Conservation (phyloP, 2,329 filamentous ascomycete species). For the Talaromyces sp. region DNA sequence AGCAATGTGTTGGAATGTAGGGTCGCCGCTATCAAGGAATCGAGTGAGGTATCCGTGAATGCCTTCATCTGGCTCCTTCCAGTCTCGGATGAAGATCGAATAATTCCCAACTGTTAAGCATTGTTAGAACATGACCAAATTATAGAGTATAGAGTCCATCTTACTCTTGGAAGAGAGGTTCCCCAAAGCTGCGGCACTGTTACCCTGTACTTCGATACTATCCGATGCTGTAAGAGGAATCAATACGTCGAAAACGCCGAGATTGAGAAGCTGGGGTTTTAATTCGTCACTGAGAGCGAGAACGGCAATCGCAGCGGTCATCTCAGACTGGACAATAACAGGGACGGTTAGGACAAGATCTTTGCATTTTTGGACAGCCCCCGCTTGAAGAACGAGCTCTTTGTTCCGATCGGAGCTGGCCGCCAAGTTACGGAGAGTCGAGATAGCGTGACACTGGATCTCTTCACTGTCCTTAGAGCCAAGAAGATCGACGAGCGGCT, state of each 20-base stretch:
- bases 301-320: slow-evolving; percentile 98
- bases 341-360: slow-evolving; percentile 91
- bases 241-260: slow-evolving; percentile 93
- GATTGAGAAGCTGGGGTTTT: slow-evolving; percentile 81
- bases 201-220: slow-evolving; percentile 96
- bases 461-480: slow-evolving; percentile 97
- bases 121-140: slow-evolving; percentile 19
- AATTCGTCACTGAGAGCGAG: slow-evolving; percentile 92
- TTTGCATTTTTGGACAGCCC: slow-evolving; percentile 97
- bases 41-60: slow-evolving; percentile 93
- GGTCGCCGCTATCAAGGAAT: slow-evolving; percentile 89
- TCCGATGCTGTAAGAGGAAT: slow-evolving; percentile 93
- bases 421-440: slow-evolving; percentile 88
- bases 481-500: slow-evolving; percentile 86
- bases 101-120: slow-evolving; percentile 77
- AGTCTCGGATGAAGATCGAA: slow-evolving; percentile 90
- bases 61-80: slow-evolving; percentile 85
- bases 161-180: slow-evolving; percentile 95
- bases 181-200: slow-evolving; percentile 90
- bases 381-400: slow-evolving; percentile 91
- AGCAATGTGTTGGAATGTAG: slow-evolving; percentile 98
- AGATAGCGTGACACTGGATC: slow-evolving; percentile 98
- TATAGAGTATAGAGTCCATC: slow-evolving; percentile 1
- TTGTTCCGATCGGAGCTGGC: slow-evolving; percentile 98
- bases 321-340: slow-evolving; percentile 92